phyloP scores from a whole-genome alignment of 441 rosid species.

The Mallotus japonicus region DNA sequence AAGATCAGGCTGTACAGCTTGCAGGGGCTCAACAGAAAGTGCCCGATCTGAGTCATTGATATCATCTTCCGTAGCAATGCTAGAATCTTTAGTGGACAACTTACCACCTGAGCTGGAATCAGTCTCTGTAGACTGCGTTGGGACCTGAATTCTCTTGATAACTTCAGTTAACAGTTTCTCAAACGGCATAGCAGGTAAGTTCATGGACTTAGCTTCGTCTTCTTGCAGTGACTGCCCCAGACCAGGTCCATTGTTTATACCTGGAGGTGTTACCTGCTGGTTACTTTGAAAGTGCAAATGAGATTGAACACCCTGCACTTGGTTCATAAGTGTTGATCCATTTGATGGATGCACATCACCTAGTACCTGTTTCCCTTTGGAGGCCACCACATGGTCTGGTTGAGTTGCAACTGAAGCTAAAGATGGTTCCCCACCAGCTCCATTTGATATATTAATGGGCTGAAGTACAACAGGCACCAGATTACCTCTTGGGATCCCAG shows the following conservation, averaged over 20 bases:
- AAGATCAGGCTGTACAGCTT: slow-evolving; percentile 46
- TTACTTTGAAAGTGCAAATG: slow-evolving; percentile 31
- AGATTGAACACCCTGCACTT: slow-evolving; percentile 23
- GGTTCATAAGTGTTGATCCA: slow-evolving; percentile 29
- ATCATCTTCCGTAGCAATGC: slow-evolving; percentile 32
- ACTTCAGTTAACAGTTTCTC: slow-evolving; percentile 64
- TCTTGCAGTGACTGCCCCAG: slow-evolving; percentile 23
- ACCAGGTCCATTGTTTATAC: slow-evolving; percentile 28
- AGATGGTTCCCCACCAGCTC: slow-evolving; percentile 25
- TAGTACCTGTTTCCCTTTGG: slow-evolving; percentile 37
- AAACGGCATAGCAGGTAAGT: slow-evolving; percentile 41
- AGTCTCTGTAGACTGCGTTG: slow-evolving; percentile 33
- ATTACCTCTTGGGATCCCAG: slow-evolving; percentile 33
- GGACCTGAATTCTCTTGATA: slow-evolving; percentile 43
- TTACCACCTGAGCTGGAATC: slow-evolving; percentile 31
- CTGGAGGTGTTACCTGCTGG: slow-evolving; percentile 27
- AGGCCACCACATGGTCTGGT: slow-evolving; percentile 25
- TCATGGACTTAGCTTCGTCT: slow-evolving; percentile 31
- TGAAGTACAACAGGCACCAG: slow-evolving; percentile 48
- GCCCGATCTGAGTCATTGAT: slow-evolving; percentile 36
- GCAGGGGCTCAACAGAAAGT: slow-evolving; percentile 69
- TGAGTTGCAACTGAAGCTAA: slow-evolving; percentile 25
- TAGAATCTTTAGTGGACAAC: slow-evolving; percentile 27
- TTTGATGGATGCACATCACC: slow-evolving; percentile 33
- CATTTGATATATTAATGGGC: slow-evolving; percentile 45